Conservation (phyloP, 495 filamentous ascomycete genomes). For the Penicillium manginii region DNA sequence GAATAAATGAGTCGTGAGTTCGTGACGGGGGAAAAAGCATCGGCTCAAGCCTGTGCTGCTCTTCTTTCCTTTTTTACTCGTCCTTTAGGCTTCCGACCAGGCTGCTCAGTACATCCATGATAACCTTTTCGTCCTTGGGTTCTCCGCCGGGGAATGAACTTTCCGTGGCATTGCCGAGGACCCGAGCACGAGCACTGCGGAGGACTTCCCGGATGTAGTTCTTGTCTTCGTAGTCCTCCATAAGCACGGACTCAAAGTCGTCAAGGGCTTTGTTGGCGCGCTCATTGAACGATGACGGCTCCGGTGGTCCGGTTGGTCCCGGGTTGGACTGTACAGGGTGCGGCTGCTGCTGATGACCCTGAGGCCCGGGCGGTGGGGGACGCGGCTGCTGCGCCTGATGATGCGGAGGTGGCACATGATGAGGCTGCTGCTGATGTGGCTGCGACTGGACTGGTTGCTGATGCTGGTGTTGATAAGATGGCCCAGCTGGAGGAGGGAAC, state of each 20-base stretch:
- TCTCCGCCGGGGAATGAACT: conserved; percentile 54
- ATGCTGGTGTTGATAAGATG: conserved; percentile 27
- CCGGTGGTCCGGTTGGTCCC: conserved; percentile 54
- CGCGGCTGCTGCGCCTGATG: conserved; percentile 27
- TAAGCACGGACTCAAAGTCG: conserved; percentile 51
- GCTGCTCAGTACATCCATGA: conserved; percentile 47
- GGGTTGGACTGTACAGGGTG: conserved; percentile 26
- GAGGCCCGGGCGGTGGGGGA: conserved; percentile 39
- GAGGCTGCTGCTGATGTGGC: conserved; percentile 30
- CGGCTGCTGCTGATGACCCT: conserved; percentile 34
- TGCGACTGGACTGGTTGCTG: conserved; percentile 20
- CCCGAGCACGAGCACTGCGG: conserved; percentile 52
- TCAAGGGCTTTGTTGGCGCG: conserved; percentile 54
- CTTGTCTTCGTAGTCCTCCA: conserved; percentile 55
- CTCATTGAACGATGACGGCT: conserved; percentile 49
- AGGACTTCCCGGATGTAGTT: conserved; percentile 55
- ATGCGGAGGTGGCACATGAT: conserved; percentile 10
- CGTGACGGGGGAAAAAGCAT: conserved; percentile 10
- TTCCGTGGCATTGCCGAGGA: conserved; percentile 43
- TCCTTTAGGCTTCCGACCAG: conserved; percentile 48
- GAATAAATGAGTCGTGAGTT: conserved; percentile 5
- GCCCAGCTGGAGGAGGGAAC: conserved; percentile 25
- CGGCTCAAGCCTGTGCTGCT: neutral
- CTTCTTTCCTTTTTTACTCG: conserved; percentile 21
- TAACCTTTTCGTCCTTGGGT: conserved; percentile 51